Evolutionary conservation across 2,329 filamentous ascomycete genomes (phyloP).

Genomic region (Colletotrichum somersetense): DNA sequence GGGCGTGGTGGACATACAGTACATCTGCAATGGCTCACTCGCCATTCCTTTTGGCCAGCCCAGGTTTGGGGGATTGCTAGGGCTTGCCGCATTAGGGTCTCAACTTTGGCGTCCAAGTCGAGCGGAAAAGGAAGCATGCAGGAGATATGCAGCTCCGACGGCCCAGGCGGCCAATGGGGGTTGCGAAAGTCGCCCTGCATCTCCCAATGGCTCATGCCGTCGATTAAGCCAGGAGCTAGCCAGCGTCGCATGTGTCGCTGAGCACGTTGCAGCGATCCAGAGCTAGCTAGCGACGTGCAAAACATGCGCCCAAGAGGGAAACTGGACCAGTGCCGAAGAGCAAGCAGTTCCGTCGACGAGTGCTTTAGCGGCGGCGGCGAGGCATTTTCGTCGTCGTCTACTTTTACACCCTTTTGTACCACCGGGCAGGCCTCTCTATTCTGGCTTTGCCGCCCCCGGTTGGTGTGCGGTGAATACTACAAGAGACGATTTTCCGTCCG

Average conservation of each 20-base stretch:
- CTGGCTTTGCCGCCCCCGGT: slow-evolving; percentile 1
- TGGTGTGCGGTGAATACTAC: slow-evolving; percentile 1
- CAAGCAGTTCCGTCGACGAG: background rate
- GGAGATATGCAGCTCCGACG: slow-evolving; percentile 32
- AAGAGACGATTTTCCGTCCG: slow-evolving; percentile 18
- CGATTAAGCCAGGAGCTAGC: slow-evolving; percentile 12
- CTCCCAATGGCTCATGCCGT: slow-evolving; percentile 14
- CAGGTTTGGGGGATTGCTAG: slow-evolving; percentile 18
- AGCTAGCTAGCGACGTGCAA: slow-evolving; percentile 5
- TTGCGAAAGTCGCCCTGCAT: slow-evolving; percentile 12
- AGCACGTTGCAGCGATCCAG: slow-evolving; percentile 6
- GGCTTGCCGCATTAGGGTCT: slow-evolving; percentile 35
- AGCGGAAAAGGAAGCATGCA: slow-evolving; percentile 35
- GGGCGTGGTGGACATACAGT: slow-evolving; percentile 1
- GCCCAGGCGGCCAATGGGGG: slow-evolving; percentile 20
- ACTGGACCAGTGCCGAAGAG: background rate
- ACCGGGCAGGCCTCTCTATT: background rate
- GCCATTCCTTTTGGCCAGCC: slow-evolving; percentile 22
- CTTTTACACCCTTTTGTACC: background rate
- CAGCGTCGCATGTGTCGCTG: slow-evolving; percentile 15
- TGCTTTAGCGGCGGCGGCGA: slow-evolving; percentile 4
- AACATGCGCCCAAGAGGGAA: background rate
- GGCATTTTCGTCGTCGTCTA: background rate
- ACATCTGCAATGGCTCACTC: background rate
- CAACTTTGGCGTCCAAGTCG: slow-evolving; percentile 27